A percentile compares a stretch with the other conserved stretches of the same genome.
phyloP scores from a whole-genome alignment of 2,329 filamentous ascomycete species.

The Exophiala dermatitidis region DNA sequence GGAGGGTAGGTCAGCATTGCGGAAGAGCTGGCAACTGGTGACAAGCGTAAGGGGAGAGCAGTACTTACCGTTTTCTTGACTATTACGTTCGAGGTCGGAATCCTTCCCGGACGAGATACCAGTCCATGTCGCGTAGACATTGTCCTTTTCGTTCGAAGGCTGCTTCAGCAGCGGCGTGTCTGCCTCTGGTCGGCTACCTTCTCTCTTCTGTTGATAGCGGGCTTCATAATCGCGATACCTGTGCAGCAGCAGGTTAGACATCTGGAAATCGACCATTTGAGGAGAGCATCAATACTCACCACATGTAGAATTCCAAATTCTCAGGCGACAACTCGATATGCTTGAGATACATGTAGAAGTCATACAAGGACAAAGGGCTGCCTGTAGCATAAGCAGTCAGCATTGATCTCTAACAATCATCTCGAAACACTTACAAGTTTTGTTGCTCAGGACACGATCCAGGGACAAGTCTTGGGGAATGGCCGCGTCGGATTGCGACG shows the following conservation, averaged over 20 bases:
- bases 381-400: conserved; percentile 1
- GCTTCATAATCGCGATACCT: conserved; percentile 20
- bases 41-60: neutral
- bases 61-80: conserved; percentile 4
- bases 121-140: neutral
- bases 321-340: conserved; percentile 19
- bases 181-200: neutral
- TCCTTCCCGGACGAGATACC: neutral
- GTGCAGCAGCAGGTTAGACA: neutral
- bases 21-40: neutral
- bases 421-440: conserved; percentile 12
- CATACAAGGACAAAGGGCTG: conserved; percentile 18
- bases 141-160: conserved; percentile 4
- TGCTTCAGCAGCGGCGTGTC: conserved; percentile 2
- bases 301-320: conserved; percentile 21
- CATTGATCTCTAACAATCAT: neutral
- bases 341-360: conserved; percentile 23
- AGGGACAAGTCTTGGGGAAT: conserved; percentile 14
- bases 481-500: conserved; percentile 13
- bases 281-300: conserved; percentile 3
- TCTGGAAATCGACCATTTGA: neutral
- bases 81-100: neutral
- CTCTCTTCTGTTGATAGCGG: conserved; percentile 4
- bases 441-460: conserved; percentile 16
- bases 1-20: conserved; percentile 1